Evolutionary conservation across 2,329 filamentous ascomycete genomes (phyloP), one percentile per base, ranked within the genome.

Genomic region (Verticillium klebahnii): DNA sequence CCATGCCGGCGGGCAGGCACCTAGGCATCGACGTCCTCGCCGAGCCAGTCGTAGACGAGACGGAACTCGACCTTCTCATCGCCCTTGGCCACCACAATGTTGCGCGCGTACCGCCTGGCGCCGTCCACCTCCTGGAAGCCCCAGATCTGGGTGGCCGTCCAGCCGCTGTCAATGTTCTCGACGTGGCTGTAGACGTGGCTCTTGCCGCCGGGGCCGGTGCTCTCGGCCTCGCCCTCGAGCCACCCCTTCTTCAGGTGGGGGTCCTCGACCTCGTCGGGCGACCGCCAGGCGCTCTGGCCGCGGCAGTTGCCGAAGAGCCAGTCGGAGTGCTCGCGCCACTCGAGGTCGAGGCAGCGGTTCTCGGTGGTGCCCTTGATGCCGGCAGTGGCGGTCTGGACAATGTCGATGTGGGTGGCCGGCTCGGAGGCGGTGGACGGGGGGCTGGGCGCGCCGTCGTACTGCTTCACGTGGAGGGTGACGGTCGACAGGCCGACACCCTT

Each of bases 261-360:
- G 69, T 88, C 85, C n/a, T 78, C 73, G 40, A 86, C 73, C 19
- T 82, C 80, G 19, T 75, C 78, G 23, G 76, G 70, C 12, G 69
- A 71, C 62, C 85, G 67, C 72, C 82, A 87, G 56, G 79, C 75
- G 54, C 82, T 85, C 63, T 80, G 81, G 62, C 89, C 91, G 59
- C 79, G 78, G 65, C 95, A 83, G 61, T 77, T 78, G 62, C 93
- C 93, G 73, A 96, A 97, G 67, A 96, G 84, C 81, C 87, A 88
- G 79, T 97, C 92, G 29, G 78, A 78, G 79, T 93, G 91, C 65
- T 85, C 83, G 68, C 89, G 87, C 67, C 68, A 74, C 60, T 67
- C 68, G 72, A 75, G 70, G 77, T 87, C 84, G 59, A 84, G 69
- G 71, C 78, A 82, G 62, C 85, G 84, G 66, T 74, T 73, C 80